phyloP scores from a whole-genome alignment of 1,284 basidiomycete genomes.

The Moesziomyces sp. region DNA sequence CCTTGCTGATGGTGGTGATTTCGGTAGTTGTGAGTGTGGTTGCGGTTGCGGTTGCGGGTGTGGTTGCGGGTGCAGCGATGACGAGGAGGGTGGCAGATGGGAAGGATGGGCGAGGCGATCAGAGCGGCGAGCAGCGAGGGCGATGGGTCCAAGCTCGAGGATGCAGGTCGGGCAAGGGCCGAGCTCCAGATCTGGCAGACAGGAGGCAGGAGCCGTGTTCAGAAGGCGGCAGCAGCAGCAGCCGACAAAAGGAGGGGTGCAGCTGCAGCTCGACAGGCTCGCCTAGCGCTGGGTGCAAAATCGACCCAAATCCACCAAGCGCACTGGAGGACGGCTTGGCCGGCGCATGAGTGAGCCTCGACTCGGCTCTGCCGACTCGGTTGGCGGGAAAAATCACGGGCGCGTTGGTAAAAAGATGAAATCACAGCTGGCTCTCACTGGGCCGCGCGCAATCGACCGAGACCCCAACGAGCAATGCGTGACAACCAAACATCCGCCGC shows the following conservation, averaged over 20 bases:
- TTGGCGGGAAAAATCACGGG: background rate
- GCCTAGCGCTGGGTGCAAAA: background rate
- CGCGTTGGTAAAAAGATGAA: background rate
- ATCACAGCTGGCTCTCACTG: background rate
- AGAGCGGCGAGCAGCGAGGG: background rate
- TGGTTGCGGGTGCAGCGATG: background rate
- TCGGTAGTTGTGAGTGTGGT: no score
- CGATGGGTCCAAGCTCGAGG: background rate
- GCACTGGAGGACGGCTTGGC: no score
- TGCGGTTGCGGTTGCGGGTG: no score
- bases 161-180: background rate
- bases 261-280: slow-evolving; percentile 3
- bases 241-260: slow-evolving; percentile 4
- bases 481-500: no score
- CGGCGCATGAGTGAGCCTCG: background rate
- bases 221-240: slow-evolving; percentile 1
- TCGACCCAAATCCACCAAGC: no score
- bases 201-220: background rate
- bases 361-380: background rate
- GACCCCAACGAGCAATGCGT: no score
- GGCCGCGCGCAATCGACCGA: no score
- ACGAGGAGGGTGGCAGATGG: background rate
- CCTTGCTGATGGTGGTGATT: background rate
- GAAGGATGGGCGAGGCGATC: no score
- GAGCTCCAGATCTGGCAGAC: background rate